Evolutionary conservation across 306 rosid genomes (phyloP).

Genomic region (Pachyrhizus erosus): DNA sequence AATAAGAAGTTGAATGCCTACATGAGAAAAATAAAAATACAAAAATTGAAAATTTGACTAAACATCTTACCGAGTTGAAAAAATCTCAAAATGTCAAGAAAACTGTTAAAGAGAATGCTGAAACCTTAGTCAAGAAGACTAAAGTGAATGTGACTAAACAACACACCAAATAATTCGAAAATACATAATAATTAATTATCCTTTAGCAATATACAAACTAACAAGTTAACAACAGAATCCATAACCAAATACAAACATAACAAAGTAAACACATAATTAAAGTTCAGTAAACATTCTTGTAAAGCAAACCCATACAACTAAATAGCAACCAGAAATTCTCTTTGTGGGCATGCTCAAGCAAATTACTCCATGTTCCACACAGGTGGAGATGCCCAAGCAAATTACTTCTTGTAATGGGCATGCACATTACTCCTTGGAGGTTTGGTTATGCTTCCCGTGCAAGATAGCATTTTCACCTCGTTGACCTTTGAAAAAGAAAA

Average conservation of each 20-base stretch:
- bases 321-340: conserved; percentile 13
- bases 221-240: too few relatives aligned
- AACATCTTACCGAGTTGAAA: too few relatives aligned
- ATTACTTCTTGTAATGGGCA: conserved; percentile 28
- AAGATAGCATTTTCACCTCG: not conserved
- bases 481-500: conserved; percentile 10
- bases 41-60: too few relatives aligned
- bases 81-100: too few relatives aligned
- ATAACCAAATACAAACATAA: conserved; percentile 25
- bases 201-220: too few relatives aligned
- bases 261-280: conserved; percentile 39
- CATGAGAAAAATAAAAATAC: too few relatives aligned
- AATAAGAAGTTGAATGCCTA: too few relatives aligned
- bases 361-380: conserved; percentile 28
- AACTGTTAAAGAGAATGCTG: too few relatives aligned
- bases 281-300: conserved; percentile 1
- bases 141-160: too few relatives aligned
- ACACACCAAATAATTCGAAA: too few relatives aligned
- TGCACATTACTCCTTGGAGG: conserved; percentile 21
- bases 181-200: too few relatives aligned
- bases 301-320: conserved; percentile 32
- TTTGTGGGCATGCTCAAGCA: not conserved
- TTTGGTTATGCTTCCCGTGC: conserved; percentile 37
- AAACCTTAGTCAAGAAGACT: too few relatives aligned
- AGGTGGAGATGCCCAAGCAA: not conserved